Conservation (phyloP, 192 early-diverging fungal genomes). For the Umbelopsis ramanniana region DNA sequence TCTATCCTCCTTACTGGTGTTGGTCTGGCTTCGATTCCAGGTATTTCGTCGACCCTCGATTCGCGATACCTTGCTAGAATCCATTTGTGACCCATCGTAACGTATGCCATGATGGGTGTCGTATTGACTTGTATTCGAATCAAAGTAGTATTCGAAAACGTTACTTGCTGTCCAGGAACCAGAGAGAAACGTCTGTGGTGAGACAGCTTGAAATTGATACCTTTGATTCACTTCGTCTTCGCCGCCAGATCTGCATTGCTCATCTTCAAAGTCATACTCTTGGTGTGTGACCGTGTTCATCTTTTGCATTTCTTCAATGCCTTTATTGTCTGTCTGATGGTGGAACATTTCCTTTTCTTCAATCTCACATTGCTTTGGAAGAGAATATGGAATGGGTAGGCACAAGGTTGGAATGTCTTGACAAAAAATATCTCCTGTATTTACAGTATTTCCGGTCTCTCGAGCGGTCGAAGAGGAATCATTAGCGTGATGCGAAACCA, state of each 20-base stretch:
- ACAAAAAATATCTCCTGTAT: background rate
- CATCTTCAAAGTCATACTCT: background rate
- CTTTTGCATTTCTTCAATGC: background rate
- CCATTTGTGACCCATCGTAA: background rate
- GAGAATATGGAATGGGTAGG: background rate
- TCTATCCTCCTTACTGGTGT: no score
- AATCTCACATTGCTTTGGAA: background rate
- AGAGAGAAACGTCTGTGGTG: background rate
- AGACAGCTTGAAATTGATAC: background rate
- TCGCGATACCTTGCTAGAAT: background rate
- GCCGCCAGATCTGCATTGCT: background rate
- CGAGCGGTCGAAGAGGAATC: no score
- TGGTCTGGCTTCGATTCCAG: no score
- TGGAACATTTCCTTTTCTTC: background rate
- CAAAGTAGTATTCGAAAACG: conserved; percentile 15
- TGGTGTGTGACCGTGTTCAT: background rate
- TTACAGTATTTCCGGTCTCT: background rate
- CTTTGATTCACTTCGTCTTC: background rate
- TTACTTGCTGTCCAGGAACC: conserved; percentile 10
- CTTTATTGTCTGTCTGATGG: background rate
- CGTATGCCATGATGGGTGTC: background rate
- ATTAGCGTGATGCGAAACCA: no score
- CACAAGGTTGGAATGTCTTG: background rate
- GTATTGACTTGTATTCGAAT: background rate
- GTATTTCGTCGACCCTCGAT: no score